Evolutionary conservation across 208 protist genomes (phyloP), one percentile per base, ranked within the genome.

Genomic region (Tritrichomonas musculus): DNA sequence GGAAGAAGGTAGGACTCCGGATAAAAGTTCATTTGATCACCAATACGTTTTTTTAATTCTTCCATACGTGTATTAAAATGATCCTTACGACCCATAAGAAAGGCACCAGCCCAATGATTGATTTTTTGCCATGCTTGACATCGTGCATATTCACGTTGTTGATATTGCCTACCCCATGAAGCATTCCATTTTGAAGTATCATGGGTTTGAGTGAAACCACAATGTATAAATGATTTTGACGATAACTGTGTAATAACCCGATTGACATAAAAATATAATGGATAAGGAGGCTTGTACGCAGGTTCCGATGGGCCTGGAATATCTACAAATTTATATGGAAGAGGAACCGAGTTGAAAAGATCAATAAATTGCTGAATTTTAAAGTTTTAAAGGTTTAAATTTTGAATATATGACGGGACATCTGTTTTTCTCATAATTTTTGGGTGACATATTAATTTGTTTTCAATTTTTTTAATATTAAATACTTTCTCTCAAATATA

Each of bases 1-100:
- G 77, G 77, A 39, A 88, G 47, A 20, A 57, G 44, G 47, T 53
- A 88, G 11, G 47, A 57, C 47, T 88, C 41, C 14, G 77, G 77
- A 88, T 88, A 88, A 17, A 88, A 88, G 33, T 53, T 27, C 1
- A 47, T 47, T 9, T 57, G 30, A 50, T 47, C 80, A n/a, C 44
- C 75, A 69, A 64, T 30, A 11, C 73, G 9, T 69, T 36, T 47
- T 64, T 9, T 36, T 1, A 92, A 60, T 44, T 92, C 82, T 5
- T 2, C 17, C 93, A 94, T 94, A 27, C 53, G 47, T 4, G 57
- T 36, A 33, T 88, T 92, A 14, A 94, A 44, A 44, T 92, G 64
- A 72, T 94, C 93, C 72, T 94, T 94, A n/a, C 93, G 93, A 3
- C 93, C 93, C 60, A 94, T 94, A n/a, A 88, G 92, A 47, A 88